A percentile compares a stretch with the other conserved stretches of the same genome.
These are phyloP conservation scores for Colletotrichum eleusines DNA, from an alignment of 2,329 filamentous ascomycete genomes.

Conservation along the genomic window DNA sequence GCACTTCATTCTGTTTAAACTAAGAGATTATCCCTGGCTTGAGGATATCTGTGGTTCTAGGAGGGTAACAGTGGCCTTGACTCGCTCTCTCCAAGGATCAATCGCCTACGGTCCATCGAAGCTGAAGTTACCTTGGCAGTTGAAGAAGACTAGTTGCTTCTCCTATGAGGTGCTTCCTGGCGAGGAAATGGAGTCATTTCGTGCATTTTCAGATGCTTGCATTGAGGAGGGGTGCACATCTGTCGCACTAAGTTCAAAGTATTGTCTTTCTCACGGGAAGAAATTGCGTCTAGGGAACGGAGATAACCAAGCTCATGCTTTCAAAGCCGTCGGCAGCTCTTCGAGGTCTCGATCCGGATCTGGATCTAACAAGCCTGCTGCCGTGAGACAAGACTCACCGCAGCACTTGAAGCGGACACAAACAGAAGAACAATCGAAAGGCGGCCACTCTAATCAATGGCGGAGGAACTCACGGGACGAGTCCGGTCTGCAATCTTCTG, in stretches of 20 bases:
- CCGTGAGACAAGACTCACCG: constrained; percentile 2
- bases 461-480: neutral
- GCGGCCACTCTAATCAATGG: neutral
- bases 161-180: neutral
- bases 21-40: no score
- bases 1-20: no score
- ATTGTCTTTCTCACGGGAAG: constrained; percentile 9
- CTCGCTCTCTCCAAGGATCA: neutral
- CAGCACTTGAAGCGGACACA: neutral
- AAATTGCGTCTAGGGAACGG: neutral
- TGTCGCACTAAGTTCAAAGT: neutral
- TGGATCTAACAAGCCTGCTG: neutral
- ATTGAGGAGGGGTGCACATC: constrained; percentile 13
- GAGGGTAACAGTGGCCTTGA: no score
- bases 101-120: neutral
- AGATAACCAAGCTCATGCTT: neutral
- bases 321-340: neutral
- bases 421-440: constrained; percentile 2
- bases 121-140: neutral
- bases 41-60: neutral
- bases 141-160: neutral
- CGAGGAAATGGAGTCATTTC: constrained; percentile 14
- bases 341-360: neutral
- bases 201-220: constrained; percentile 5
- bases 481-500: neutral